phyloP scores from a whole-genome alignment of 148 eudicot genomes.

The Pharnaceum exiguum region DNA sequence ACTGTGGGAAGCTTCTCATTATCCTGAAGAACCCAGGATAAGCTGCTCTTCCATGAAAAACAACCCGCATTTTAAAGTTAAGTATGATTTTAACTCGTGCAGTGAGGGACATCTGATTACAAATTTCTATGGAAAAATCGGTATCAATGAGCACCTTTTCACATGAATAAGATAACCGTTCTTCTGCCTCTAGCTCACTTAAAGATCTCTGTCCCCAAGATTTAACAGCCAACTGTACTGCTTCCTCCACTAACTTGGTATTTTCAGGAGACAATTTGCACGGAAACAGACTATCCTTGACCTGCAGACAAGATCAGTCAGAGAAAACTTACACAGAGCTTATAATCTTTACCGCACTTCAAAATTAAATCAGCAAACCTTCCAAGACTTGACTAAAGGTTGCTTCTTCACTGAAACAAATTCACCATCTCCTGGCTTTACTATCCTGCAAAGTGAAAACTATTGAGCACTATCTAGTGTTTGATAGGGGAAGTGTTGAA shows the following conservation, averaged over 20 bases:
- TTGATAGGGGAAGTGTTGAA: background rate
- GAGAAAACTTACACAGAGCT: background rate
- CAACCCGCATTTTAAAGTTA: background rate
- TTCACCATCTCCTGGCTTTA: constrained; percentile 75
- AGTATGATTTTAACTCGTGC: background rate
- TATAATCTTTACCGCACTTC: constrained; percentile 11
- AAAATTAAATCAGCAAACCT: constrained; percentile 43
- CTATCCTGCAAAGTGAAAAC: constrained; percentile 62
- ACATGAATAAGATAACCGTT: constrained; percentile 82
- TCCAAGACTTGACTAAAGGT: constrained; percentile 75
- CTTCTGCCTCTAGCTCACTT: constrained; percentile 96
- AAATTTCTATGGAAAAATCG: background rate
- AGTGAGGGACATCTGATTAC: background rate
- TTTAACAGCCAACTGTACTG: constrained; percentile 72
- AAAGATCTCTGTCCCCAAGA: constrained; percentile 89
- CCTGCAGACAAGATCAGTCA: constrained; percentile 40
- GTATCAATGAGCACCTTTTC: constrained; percentile 67
- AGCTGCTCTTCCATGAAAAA: background rate
- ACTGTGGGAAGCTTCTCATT: background rate
- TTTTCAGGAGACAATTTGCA: constrained; percentile 64
- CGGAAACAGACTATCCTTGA: constrained; percentile 86
- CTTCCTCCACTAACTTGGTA: constrained; percentile 61
- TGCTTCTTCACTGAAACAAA: constrained; percentile 82
- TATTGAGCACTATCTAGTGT: constrained; percentile 4
- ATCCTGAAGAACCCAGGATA: background rate